Evolutionary conservation across 2,329 filamentous ascomycete genomes (phyloP).

Genomic region (Aquanectria penicillioides): DNA sequence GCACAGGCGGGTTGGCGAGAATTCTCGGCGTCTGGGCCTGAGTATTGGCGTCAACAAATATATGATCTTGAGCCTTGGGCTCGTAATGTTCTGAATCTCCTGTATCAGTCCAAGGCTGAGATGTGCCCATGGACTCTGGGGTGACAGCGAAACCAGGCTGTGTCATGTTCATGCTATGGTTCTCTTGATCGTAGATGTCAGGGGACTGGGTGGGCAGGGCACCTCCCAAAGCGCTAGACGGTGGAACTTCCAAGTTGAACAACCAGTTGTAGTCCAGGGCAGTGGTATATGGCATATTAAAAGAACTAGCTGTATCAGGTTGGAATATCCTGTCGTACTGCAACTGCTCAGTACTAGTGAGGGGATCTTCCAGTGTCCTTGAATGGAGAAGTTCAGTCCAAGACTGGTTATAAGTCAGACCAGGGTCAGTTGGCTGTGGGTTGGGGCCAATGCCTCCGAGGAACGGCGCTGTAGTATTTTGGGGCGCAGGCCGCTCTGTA

Average conservation of each 20-base stretch:
- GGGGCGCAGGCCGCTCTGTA: not conserved
- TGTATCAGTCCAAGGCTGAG: constrained; percentile 27
- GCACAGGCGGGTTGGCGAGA: not conserved
- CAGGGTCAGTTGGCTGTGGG: constrained; percentile 5
- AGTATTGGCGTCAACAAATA: not conserved
- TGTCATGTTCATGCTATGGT: constrained; percentile 7
- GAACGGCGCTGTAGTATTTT: not conserved
- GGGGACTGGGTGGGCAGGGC: not conserved
- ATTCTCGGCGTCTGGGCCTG: not conserved
- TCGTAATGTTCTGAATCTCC: constrained; percentile 10
- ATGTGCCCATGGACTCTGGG: constrained; percentile 34
- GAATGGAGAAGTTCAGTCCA: constrained; percentile 25
- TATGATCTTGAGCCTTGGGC: not conserved
- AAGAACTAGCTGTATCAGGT: constrained; percentile 70
- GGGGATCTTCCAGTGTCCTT: constrained; percentile 10
- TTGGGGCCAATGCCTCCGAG: not conserved
- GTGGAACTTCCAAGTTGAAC: constrained; percentile 57
- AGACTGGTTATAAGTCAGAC: constrained; percentile 15
- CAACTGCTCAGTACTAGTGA: constrained; percentile 24
- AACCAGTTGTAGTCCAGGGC: constrained; percentile 72
- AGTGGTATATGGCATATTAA: constrained; percentile 73
- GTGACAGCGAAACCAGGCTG: constrained; percentile 21
- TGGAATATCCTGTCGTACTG: constrained; percentile 65
- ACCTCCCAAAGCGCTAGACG: constrained; percentile 1
- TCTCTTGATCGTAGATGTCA: constrained; percentile 1